Conservation (phyloP, 495 filamentous ascomycete genomes). For the Penicillium coffeae region DNA sequence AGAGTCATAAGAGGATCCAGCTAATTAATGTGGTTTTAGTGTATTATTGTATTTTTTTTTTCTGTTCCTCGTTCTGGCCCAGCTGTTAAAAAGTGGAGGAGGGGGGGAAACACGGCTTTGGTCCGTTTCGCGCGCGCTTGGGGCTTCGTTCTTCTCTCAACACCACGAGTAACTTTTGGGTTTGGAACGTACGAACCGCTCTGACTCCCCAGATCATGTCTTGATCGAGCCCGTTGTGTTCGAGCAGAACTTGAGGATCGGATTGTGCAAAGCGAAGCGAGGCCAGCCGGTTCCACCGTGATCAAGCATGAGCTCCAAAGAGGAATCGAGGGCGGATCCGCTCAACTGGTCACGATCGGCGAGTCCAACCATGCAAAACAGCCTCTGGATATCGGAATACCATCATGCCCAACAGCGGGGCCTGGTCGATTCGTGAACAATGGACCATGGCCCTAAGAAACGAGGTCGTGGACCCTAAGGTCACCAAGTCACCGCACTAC, state of each 20-base stretch:
- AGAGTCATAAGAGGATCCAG: conserved; percentile 9
- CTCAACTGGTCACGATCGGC: conserved; percentile 8
- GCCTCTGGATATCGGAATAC: not conserved
- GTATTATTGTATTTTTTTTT: conserved; percentile 5
- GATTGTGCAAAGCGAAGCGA: conserved; percentile 5
- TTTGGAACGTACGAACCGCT: no score
- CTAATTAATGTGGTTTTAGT: not conserved
- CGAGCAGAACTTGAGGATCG: no score
- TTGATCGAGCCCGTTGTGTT: no score
- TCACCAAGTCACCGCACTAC: not conserved
- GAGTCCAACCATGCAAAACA: not conserved
- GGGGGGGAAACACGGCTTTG: conserved; percentile 6
- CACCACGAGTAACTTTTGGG: not conserved
- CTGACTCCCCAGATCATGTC: no score
- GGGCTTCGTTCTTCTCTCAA: no score
- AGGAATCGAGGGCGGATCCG: conserved; percentile 25
- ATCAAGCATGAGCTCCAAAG: conserved; percentile 22
- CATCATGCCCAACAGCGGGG: conserved; percentile 4
- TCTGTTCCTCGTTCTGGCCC: conserved; percentile 1
- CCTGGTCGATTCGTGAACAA: not conserved
- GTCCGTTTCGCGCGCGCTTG: conserved; percentile 13
- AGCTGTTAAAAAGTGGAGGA: not conserved
- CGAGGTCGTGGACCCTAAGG: not conserved
- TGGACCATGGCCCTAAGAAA: no score
- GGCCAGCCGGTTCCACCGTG: conserved; percentile 11